phyloP scores from a whole-genome alignment of 495 filamentous ascomycete species.

The Tuber borchii region DNA sequence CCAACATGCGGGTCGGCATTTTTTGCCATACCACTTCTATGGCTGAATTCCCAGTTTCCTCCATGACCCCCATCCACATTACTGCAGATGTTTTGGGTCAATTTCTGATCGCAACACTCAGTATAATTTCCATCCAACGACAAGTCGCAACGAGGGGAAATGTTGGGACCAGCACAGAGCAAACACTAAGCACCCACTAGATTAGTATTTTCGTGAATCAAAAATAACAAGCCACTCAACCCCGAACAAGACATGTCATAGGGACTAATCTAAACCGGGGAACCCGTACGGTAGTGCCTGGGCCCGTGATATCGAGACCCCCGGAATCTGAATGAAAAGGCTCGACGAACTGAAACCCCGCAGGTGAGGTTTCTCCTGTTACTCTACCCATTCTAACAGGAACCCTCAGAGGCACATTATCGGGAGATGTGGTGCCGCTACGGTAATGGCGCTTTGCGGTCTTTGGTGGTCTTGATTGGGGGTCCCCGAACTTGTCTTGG shows the following conservation, averaged over 20 bases:
- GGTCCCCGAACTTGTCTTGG: background rate
- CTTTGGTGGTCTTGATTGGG: background rate
- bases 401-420: background rate
- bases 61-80: background rate
- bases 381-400: background rate
- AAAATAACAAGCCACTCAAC: background rate
- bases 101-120: background rate
- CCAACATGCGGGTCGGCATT: background rate
- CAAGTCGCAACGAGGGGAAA: background rate
- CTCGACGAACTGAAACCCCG: background rate
- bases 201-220: background rate
- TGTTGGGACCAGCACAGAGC: background rate
- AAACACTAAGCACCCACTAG: background rate
- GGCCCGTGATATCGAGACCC: background rate
- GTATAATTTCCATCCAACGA: background rate
- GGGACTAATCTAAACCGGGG: background rate
- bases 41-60: background rate
- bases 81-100: background rate
- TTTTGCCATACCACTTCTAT: background rate
- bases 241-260: background rate
- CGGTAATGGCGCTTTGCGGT: background rate
- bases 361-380: background rate
- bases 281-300: background rate
- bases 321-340: background rate
- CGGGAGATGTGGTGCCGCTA: background rate